These are phyloP conservation scores for Glycyrrhiza uralensis DNA, from an alignment of 306 rosid species.

Conservation along the genomic window DNA sequence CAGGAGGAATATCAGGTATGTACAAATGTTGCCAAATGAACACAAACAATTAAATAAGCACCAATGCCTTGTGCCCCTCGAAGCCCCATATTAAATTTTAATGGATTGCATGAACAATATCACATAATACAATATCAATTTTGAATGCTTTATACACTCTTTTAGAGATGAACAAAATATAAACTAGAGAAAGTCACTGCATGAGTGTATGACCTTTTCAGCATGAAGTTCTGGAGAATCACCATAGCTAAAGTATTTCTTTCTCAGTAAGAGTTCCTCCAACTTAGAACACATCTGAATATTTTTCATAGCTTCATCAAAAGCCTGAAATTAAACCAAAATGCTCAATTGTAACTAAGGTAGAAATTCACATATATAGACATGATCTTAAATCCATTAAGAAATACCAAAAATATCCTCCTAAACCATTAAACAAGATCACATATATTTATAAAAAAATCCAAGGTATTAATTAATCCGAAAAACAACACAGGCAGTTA, in stretches of 20 bases:
- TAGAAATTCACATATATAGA: not conserved
- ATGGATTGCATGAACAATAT: not conserved
- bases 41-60: not conserved
- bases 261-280: conserved; percentile 69
- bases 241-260: conserved; percentile 59
- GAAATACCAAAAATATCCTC: not conserved
- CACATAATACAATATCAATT: not conserved
- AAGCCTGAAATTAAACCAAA: conserved; percentile 51
- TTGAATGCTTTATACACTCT: not conserved
- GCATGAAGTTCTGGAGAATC: conserved; percentile 63
- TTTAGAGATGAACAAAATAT: conserved; percentile 11
- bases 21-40: not conserved
- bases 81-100: not conserved
- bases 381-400: conserved; percentile 8
- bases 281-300: conserved; percentile 55
- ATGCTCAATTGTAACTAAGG: not conserved
- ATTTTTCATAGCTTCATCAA: conserved; percentile 50
- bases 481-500: not conserved
- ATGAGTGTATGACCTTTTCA: conserved; percentile 76
- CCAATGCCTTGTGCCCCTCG: not conserved
- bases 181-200: conserved; percentile 22
- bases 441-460: not conserved
- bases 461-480: not conserved
- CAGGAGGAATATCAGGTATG: not conserved
- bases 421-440: not conserved